Percentiles rank a stretch among this genome's conserved stretches.
phyloP scores from a whole-genome alignment of 768 basidiomycete species.

The Mycena amicta region DNA sequence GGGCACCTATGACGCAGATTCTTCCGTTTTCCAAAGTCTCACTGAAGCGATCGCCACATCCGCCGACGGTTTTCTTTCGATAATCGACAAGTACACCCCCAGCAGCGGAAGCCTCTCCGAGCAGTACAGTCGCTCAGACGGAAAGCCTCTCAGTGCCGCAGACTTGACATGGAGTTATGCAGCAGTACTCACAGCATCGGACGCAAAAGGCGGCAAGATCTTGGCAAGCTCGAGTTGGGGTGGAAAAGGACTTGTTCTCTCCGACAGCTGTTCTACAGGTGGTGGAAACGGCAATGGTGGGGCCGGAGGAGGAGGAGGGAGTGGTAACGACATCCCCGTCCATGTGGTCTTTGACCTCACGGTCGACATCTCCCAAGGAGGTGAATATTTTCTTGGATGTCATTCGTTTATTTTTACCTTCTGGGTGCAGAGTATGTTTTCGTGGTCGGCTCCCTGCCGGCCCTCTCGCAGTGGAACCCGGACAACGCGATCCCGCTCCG shows the following conservation, averaged over 20 bases:
- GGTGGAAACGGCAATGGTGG: conserved; percentile 34
- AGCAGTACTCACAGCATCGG: conserved; percentile 58
- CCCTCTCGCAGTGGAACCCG: background rate
- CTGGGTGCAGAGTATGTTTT: background rate
- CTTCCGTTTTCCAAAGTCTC: conserved; percentile 52
- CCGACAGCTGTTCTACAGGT: conserved; percentile 43
- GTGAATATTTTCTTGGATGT: background rate
- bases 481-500: background rate
- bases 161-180: conserved; percentile 83
- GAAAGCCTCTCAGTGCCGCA: conserved; percentile 57
- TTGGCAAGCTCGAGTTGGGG: conserved; percentile 59
- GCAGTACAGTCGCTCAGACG: conserved; percentile 56
- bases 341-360: conserved; percentile 29
- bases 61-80: conserved; percentile 66
- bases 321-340: conserved; percentile 63
- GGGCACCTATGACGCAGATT: conserved; percentile 54
- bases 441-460: background rate
- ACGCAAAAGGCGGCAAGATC: conserved; percentile 49
- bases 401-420: background rate
- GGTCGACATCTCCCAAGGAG: background rate
- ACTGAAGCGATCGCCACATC: conserved; percentile 50
- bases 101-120: conserved; percentile 61
- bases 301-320: conserved; percentile 63
- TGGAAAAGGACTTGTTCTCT: conserved; percentile 54
- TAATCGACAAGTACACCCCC: conserved; percentile 66